Conservation (phyloP, 2,329 filamentous ascomycete species). For the Gliomastix tumulicola region DNA sequence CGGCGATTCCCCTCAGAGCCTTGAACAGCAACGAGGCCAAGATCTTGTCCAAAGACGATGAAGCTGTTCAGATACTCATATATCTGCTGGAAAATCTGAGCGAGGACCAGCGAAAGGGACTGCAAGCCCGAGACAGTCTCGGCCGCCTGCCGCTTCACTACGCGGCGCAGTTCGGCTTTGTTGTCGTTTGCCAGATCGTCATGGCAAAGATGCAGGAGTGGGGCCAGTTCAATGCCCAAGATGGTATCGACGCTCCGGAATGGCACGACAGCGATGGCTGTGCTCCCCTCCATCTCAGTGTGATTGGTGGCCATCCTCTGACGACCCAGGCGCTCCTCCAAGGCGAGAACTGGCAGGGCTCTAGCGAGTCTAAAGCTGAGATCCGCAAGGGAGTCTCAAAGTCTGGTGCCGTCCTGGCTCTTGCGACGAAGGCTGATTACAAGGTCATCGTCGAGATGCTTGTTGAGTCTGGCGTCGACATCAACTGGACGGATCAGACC, state of each 20-base stretch:
- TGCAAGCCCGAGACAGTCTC: slow-evolving; percentile 67
- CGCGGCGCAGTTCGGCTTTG: slow-evolving; percentile 89
- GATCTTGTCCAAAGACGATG: slow-evolving; percentile 61
- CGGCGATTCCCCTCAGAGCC: slow-evolving; percentile 50
- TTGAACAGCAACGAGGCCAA: slow-evolving; percentile 62
- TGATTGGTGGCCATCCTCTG: slow-evolving; percentile 82
- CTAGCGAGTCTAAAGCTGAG: slow-evolving; percentile 52
- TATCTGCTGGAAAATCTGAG: slow-evolving; percentile 62
- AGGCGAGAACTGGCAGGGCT: slow-evolving; percentile 69
- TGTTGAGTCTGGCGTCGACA: slow-evolving; percentile 82
- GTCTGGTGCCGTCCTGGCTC: slow-evolving; percentile 78
- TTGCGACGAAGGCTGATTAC: slow-evolving; percentile 86
- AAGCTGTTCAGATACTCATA: slow-evolving; percentile 62
- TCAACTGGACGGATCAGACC: slow-evolving; percentile 86
- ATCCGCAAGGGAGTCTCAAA: slow-evolving; percentile 67
- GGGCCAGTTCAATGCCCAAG: slow-evolving; percentile 75
- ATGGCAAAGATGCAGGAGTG: slow-evolving; percentile 86
- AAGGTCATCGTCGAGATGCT: slow-evolving; percentile 77
- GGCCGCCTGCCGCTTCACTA: slow-evolving; percentile 87
- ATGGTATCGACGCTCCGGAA: slow-evolving; percentile 77
- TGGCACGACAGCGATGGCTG: slow-evolving; percentile 95
- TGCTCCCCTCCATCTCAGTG: slow-evolving; percentile 84
- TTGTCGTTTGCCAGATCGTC: slow-evolving; percentile 80
- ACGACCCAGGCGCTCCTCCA: slow-evolving; percentile 78
- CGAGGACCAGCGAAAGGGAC: slow-evolving; percentile 57